Percentiles rank a stretch among this genome's conserved stretches.
phyloP scores from a whole-genome alignment of 805 yeast species.

The Monosporozyma servazzii region DNA sequence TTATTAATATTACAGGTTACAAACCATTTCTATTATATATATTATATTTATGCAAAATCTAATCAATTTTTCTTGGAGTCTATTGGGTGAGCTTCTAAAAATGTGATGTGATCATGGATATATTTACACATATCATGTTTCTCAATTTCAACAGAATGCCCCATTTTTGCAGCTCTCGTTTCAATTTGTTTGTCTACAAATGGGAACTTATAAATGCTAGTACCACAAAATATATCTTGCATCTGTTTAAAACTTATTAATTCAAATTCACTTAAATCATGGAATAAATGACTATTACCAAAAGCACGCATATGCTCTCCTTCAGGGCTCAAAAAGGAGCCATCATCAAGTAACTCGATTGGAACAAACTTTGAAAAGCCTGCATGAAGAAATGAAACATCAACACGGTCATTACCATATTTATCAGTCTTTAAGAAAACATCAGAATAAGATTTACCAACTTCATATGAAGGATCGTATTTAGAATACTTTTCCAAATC shows the following conservation, averaged over 20 bases:
- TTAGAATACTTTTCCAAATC: conserved; percentile 6
- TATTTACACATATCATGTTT: conserved; percentile 14
- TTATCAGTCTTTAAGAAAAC: not conserved
- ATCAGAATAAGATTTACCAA: not conserved
- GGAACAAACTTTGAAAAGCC: conserved; percentile 33
- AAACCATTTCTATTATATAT: not conserved
- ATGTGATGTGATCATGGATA: conserved; percentile 11
- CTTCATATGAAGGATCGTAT: conserved; percentile 6
- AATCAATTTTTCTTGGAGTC: not conserved
- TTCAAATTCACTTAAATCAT: conserved; percentile 22
- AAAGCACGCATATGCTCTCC: conserved; percentile 24
- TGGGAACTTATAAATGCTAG: conserved; percentile 10
- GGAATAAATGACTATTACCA: conserved; percentile 6
- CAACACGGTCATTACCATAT: conserved; percentile 6
- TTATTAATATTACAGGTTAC: not conserved
- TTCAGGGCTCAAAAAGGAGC: conserved; percentile 10
- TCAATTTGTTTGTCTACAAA: conserved; percentile 6
- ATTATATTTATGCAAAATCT: not conserved
- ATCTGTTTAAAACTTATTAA: conserved; percentile 14
- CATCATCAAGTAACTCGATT: conserved; percentile 14
- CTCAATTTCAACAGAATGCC: not conserved
- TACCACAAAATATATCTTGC: conserved; percentile 13
- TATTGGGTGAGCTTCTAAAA: conserved; percentile 8
- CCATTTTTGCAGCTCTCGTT: not conserved
- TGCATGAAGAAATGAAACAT: conserved; percentile 32